Base-by-base conservation (phyloP, 2,329 filamentous ascomycete species). In the Graphium sp. region DNA sequence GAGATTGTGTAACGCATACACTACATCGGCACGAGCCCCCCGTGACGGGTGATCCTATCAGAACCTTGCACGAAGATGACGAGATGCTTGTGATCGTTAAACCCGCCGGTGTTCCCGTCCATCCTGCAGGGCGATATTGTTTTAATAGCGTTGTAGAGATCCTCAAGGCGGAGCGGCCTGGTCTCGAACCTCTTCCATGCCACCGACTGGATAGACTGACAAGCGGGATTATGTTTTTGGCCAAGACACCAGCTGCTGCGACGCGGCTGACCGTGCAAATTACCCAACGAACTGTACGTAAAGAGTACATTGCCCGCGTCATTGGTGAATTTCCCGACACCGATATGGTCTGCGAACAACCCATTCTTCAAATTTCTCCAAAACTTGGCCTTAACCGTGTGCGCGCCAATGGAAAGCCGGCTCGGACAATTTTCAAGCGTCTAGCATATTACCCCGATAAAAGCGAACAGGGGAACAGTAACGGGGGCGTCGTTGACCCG, bases 81-180 rank as follows among this genome's bases (percentile, higher is more conserved):
- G 78, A 85, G 39, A 76, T 98, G 60, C 78, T 98, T 34, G 85
- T 95, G 35, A 92, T 98, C 48, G 84, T 94, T 56, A 98, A 98
- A 52, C 89, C 89, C 1, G 78, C 87, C 1, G 89, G 89, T 6
- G 75, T 98, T 22, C 89, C 89, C 0, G 89, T 98, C 1, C 89
- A 98, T 49, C 82, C 89, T 5, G 87, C 89, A 1, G 89, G 89
- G 5, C 74, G 89, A 27, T 98, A 98, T 59, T 84, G 87, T 49
- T 92, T 79, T 61, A 98, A 98, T 55, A 87, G 82, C 1, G 69
- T 98, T 25, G 67, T 92, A 22, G 85, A 95, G 58, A 93, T 98
- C 39, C 76, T 98, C 69, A 75, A 80, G 40, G 70, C 80, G 3
- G 79, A 93, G 45, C 58, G 71, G 21, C 49, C 52, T 14, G 49